Percentiles rank a stretch among this genome's conserved stretches.
Conservation (phyloP, 2,329 filamentous ascomycete genomes). For the Aspergillus phoenicis region DNA sequence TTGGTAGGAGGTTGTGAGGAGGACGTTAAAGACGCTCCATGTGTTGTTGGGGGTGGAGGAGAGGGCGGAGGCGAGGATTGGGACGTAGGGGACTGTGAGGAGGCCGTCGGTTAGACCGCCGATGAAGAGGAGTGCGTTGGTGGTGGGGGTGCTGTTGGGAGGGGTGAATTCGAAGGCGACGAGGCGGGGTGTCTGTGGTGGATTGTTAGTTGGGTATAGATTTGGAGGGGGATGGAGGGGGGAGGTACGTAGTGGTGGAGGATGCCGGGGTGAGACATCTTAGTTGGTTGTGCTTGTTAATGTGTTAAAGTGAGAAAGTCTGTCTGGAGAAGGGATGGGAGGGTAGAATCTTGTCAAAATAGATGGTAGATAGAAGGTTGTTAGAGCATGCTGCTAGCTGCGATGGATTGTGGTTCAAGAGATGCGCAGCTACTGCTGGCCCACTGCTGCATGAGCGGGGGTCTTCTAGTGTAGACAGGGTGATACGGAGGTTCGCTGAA, state of each 20-base stretch:
- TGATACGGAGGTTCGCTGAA: neutral
- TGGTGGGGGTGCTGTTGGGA: conserved; percentile 31
- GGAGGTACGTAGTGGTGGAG: conserved; percentile 42
- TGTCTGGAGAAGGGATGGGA: neutral
- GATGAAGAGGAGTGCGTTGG: conserved; percentile 59
- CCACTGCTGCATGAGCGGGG: neutral
- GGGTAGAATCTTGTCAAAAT: neutral
- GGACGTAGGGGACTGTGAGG: conserved; percentile 57
- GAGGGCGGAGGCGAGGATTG: conserved; percentile 53
- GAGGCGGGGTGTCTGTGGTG: conserved; percentile 40
- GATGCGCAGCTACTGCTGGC: neutral
- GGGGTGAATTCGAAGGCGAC: conserved; percentile 46
- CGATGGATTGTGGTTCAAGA: neutral
- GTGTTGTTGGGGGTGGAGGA: conserved; percentile 39
- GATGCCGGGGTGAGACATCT: conserved; percentile 31
- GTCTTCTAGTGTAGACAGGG: neutral
- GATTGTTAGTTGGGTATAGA: neutral
- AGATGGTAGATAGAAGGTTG: neutral
- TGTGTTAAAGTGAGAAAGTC: neutral
- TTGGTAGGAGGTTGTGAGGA: conserved; percentile 56
- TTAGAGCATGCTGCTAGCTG: neutral
- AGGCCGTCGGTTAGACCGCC: conserved; percentile 63
- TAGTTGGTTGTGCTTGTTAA: neutral
- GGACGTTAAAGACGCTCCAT: conserved; percentile 57
- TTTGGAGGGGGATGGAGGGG: neutral